Evolutionary conservation across 2,329 filamentous ascomycete species (phyloP).

Genomic region (Paecilomyces dactylethromorphus): DNA sequence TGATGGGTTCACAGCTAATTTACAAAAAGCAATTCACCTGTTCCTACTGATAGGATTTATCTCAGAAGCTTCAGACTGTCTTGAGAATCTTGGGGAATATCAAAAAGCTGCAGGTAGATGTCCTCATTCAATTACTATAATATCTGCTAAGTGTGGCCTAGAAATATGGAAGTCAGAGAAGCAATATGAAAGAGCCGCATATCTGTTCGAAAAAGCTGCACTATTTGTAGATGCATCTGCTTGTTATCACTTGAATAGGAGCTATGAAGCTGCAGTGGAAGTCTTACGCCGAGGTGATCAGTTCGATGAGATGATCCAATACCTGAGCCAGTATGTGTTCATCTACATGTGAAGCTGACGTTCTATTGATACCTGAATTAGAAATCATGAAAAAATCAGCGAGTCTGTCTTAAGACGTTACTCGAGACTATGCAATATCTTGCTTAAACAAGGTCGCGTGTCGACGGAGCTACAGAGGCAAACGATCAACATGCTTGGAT

Average conservation of each 20-base stretch:
- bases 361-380: neutral
- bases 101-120: constrained; percentile 11
- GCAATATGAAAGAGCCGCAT: constrained; percentile 9
- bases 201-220: constrained; percentile 7
- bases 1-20: constrained; percentile 3
- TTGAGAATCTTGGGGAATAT: constrained; percentile 10
- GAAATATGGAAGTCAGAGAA: constrained; percentile 10
- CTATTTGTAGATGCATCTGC: constrained; percentile 8
- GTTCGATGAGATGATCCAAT: constrained; percentile 13
- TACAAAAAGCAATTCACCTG: constrained; percentile 7
- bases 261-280: constrained; percentile 12
- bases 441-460: constrained; percentile 12
- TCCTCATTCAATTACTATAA: neutral
- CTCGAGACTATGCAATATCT: constrained; percentile 13
- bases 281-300: constrained; percentile 9
- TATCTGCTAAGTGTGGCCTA: constrained; percentile 3
- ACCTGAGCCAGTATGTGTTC: constrained; percentile 7
- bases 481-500: constrained; percentile 12
- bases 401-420: constrained; percentile 5
- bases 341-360: neutral
- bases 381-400: constrained; percentile 4
- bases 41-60: constrained; percentile 6
- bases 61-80: constrained; percentile 4
- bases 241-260: constrained; percentile 7
- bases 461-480: constrained; percentile 7